Evolutionary conservation across 1,284 basidiomycete species (phyloP).

Genomic region (Leccinum brunneo-olivaceum): DNA sequence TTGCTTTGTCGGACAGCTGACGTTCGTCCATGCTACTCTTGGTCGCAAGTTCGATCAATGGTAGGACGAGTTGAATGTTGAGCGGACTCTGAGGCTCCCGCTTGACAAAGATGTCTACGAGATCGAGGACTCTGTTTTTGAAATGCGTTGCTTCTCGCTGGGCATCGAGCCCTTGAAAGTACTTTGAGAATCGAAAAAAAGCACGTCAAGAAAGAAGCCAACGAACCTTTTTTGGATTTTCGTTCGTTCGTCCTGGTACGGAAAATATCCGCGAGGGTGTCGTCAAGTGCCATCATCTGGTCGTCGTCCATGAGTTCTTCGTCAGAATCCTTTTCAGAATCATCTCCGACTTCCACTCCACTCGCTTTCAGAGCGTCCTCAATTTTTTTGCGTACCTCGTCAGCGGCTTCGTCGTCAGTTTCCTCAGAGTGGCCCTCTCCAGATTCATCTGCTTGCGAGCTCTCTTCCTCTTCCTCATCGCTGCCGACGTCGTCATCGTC

Average conservation of each 20-base stretch:
- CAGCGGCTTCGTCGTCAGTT: constrained; percentile 49
- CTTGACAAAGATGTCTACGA: constrained; percentile 79
- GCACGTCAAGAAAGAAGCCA: background rate
- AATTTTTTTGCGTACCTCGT: constrained; percentile 71
- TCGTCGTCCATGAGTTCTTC: constrained; percentile 89
- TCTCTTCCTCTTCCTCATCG: constrained; percentile 36
- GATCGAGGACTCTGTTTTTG: constrained; percentile 91
- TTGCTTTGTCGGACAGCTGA: constrained; percentile 82
- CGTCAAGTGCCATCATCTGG: constrained; percentile 95
- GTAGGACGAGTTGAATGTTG: constrained; percentile 63
- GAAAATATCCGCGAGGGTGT: constrained; percentile 89
- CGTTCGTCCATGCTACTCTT: constrained; percentile 67
- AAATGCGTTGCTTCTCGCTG: constrained; percentile 87
- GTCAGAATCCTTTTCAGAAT: constrained; percentile 35
- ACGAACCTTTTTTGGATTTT: constrained; percentile 58
- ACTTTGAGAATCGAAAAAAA: constrained; percentile 3
- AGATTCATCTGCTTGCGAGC: constrained; percentile 27
- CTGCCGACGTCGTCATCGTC: constrained; percentile 33
- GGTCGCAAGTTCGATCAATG: constrained; percentile 71
- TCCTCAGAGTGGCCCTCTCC: constrained; percentile 35
- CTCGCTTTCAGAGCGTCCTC: constrained; percentile 73
- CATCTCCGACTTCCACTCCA: constrained; percentile 53
- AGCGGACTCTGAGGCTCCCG: constrained; percentile 68
- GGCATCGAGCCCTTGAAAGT: constrained; percentile 46
- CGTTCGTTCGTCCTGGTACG: constrained; percentile 58